Base-by-base conservation (phyloP, 208 protist species). In the Acanthamoeba polyphaga region DNA sequence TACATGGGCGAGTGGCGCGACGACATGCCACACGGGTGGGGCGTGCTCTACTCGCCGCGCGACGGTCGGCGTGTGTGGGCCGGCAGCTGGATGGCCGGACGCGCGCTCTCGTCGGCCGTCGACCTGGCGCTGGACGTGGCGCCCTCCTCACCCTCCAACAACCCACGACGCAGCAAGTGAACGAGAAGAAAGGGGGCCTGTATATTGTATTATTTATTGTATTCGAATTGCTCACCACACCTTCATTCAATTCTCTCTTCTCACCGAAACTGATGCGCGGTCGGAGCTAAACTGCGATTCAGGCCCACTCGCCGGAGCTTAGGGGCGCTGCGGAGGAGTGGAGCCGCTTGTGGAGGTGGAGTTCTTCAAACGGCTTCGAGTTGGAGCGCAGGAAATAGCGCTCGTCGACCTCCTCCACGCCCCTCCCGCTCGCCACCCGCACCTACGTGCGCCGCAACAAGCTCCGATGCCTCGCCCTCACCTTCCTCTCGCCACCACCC, bases 1-100 rank as follows among this genome's bases (percentile, higher is more conserved):
- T 88, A 88, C 80, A 88, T 88, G 80, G 80, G 80, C 51, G 80
- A 88, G 53, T 88, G 80, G 80, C 80, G 80, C 32, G 80, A 88
- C 80, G 80, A 88, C 80, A 60, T 49, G 80, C 80, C 80, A 51
- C 80, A 88, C 32, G 80, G 80, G 13, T 88, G 80, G 80, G 80
- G 80, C 80, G 80, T 88, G 51, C 80, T 88, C 80, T 88, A 88
- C 34, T 88, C 80, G 29, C 80, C 80, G 34, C 43, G 80, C 51
- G 80, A 88, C 1, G 80, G 80, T 15, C 17, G 80, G 46, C 80
- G 80, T 8, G 53, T 88, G 80, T 88, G 80, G 80, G 80, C 80
- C 80, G 80, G 80, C n/a, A 88, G 80, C 80, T 88, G 80, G 80
- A 64, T 64, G 22, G 51, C 49, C 10, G 80, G 80, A 27, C 80